Evolutionary conservation across 2,329 filamentous ascomycete species (phyloP), one percentile per base, ranked within the genome.

Genomic region (Beauveria asiatica): DNA sequence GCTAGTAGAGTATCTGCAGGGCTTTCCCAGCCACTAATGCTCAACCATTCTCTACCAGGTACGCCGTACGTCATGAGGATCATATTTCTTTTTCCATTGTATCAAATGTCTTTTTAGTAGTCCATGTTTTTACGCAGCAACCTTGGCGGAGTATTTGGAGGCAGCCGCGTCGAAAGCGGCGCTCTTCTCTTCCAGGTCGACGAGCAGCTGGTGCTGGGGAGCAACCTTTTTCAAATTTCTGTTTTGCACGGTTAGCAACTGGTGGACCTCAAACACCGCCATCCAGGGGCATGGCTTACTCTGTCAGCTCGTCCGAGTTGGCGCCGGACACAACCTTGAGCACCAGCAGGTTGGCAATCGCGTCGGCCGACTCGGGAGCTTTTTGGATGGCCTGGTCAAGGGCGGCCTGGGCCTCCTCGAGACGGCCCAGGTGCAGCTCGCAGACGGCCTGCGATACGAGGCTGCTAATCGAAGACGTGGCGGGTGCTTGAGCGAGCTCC

Each of bases 361-460:
- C 86, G 63, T 92, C 86, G 7, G 84, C 79, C 62, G 89, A 84
- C 60, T 83, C 78, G 2, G 87, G 83, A 62, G 93, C 86, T 72
- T 90, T 86, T 69, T 86, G 80, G 58, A 94, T 67, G 0, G 92
- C 92, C 73, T 93, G 85, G 65, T 93, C 84, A 64, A 97, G 75
- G 3, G 92, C 93, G 19, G 87, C 84, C 75, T 97, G 90, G 0
- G 93, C 91, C 78, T 97, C 94, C 63, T 94, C 91, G 45, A 89
- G 76, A 53, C 94, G 85, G 55, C 92, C 92, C 30, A 97, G 85
- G 70, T 97, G 94, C 57, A 97, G 78, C 74, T 99, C 93, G 25
- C 90, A 88, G 27, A 97, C 85, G 27, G 92, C 93, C 76, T 97
- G 94, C 21, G 90, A 87, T 62, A 96, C 85, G 59, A 97, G 83